Evolutionary conservation across 2,329 filamentous ascomycete species (phyloP), one percentile per base, ranked within the genome.

Genomic region (Ophiognomonia clavigignenti-juglandacearum): DNA sequence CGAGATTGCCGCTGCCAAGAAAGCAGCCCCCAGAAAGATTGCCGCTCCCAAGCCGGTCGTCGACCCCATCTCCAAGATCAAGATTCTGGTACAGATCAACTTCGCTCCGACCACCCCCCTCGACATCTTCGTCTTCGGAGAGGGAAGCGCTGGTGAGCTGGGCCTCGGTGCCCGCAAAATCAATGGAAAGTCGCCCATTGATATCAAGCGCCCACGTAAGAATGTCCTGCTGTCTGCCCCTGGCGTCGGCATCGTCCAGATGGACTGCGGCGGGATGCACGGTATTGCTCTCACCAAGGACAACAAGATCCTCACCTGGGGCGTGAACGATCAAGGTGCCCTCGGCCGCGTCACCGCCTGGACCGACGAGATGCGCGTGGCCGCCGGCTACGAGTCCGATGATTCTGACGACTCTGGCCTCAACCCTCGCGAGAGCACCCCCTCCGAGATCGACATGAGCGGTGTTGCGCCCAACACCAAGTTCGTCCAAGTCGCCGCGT

Each of bases 191-290:
- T 75, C 72, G 64, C 74, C 77, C 31, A 80, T 86, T 54, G 84
- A 90, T 56, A 84, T 88, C 56, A 86, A 85, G 70, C 80, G 84
- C 24, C 88, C 88, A 16, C 83, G 85, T 43, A 68, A 85, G 50
- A 88, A 88, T 61, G 68, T 74, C 39, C 70, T 76, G 48, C 71
- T 89, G 34, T 66, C 70, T 22, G 68, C 75, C 3, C 69, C 75
- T 51, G 69, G 69, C 31, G 75, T 83, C 45, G 79, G 82, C 38
- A 80, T 93, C 29, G 86, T 93, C 3, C 82, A 87, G 64, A 67
- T 95, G 48, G 82, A 86, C 42, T 82, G 84, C 51, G 88, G 88
- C 51, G 88, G 87, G 47, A 92, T 95, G 87, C 88, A 95, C 66
- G 82, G 77, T 43, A 72, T 86, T 53, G 87, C 84, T 3, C 69